A percentile compares a stretch with the other conserved stretches of the same genome.
These are phyloP conservation scores for Xylaria sp. DNA, from an alignment of 2,329 filamentous ascomycete genomes.

Conservation along the genomic window DNA sequence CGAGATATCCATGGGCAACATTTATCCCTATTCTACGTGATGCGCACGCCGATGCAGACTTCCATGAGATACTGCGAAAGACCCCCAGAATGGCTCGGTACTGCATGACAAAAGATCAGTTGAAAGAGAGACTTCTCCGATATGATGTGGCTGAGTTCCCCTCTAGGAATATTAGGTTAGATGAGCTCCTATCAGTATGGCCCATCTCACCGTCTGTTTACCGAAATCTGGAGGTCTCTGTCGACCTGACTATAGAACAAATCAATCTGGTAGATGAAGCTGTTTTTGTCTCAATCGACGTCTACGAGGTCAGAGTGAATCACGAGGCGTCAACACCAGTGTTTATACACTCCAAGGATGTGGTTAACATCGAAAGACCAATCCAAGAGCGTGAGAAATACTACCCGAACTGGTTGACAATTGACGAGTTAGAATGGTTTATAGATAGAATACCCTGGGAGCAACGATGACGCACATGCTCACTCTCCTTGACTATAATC, in stretches of 20 bases:
- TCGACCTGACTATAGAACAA: slow-evolving; percentile 13
- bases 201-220: neutral
- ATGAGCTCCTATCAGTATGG: slow-evolving; percentile 21
- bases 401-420: slow-evolving; percentile 3
- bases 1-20: slow-evolving; percentile 12
- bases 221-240: slow-evolving; percentile 15
- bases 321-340: neutral
- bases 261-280: slow-evolving; percentile 16
- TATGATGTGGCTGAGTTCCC: neutral
- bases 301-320: slow-evolving; percentile 5
- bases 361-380: neutral
- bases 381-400: neutral
- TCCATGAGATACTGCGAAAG: slow-evolving; percentile 7
- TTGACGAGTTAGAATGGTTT: slow-evolving; percentile 29
- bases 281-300: slow-evolving; percentile 26
- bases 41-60: slow-evolving; percentile 12
- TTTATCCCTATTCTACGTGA: slow-evolving; percentile 27
- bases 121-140: slow-evolving; percentile 15
- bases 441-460: slow-evolving; percentile 18
- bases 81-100: neutral
- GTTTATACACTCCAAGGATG: slow-evolving; percentile 5
- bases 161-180: neutral
- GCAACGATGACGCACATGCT: too few species aligned
- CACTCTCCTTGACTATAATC: too few species aligned
- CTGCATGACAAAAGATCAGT: slow-evolving; percentile 25